Evolutionary conservation across 495 filamentous ascomycete genomes (phyloP).

Genomic region (Copromyces sp.): DNA sequence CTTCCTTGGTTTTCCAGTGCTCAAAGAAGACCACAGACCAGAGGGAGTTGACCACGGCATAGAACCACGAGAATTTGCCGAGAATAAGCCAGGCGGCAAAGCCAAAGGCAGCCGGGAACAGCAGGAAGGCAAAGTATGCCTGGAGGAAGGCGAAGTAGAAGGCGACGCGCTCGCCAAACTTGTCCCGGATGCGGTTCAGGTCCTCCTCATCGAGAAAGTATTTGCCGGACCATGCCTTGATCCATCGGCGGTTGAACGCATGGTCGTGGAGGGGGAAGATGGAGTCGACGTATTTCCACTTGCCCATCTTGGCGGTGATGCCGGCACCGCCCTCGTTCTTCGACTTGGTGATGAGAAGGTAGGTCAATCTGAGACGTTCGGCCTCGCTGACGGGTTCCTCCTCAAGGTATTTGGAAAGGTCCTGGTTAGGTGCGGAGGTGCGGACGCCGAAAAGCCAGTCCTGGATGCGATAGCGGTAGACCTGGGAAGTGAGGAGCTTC

Average conservation of each 20-base stretch:
- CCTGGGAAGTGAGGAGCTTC: constrained; percentile 48
- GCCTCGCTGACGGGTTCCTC: constrained; percentile 71
- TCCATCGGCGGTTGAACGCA: constrained; percentile 79
- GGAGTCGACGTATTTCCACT: constrained; percentile 76
- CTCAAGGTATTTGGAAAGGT: constrained; percentile 51
- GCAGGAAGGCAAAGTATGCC: constrained; percentile 77
- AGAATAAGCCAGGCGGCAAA: constrained; percentile 72
- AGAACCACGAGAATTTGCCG: constrained; percentile 74
- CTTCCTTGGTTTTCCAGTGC: constrained; percentile 93
- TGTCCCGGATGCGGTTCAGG: constrained; percentile 72
- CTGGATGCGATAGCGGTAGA: constrained; percentile 68
- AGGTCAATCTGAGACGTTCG: constrained; percentile 75
- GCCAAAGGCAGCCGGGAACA: constrained; percentile 79
- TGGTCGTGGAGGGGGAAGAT: constrained; percentile 87
- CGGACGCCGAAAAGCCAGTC: constrained; percentile 95
- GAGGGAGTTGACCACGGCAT: constrained; percentile 68
- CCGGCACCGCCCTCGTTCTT: constrained; percentile 77
- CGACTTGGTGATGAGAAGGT: constrained; percentile 78
- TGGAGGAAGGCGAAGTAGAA: constrained; percentile 97
- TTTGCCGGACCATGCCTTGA: constrained; percentile 76
- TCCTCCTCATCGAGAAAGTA: constrained; percentile 71
- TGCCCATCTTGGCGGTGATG: constrained; percentile 69
- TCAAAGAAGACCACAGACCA: constrained; percentile 91
- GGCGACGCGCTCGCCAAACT: constrained; percentile 86
- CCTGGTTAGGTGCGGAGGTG: constrained; percentile 63